These are phyloP conservation scores for Gnaphalium uliginosum DNA, from an alignment of 129 eudicot genomes.

Conservation along the genomic window DNA sequence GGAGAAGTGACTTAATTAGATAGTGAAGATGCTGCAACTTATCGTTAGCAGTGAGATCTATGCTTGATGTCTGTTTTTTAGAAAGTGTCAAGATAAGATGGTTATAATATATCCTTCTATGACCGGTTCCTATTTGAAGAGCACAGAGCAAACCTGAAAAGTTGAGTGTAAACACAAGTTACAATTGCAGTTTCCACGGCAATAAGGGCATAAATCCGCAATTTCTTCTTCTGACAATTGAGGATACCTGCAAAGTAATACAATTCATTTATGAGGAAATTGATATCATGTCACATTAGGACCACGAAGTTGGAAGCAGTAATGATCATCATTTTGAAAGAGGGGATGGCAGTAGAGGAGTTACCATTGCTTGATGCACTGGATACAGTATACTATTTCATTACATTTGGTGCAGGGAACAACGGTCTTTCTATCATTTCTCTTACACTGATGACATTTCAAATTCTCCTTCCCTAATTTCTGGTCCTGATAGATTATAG, in stretches of 20 bases:
- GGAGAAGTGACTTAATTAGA: slow-evolving; percentile 40
- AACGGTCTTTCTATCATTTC: slow-evolving; percentile 51
- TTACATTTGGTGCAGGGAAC: slow-evolving; percentile 77
- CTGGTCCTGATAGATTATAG: slow-evolving; percentile 34
- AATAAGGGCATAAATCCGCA: slow-evolving; percentile 36
- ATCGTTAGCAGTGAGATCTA: slow-evolving; percentile 45
- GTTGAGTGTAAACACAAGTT: slow-evolving; percentile 39
- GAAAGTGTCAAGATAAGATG: slow-evolving; percentile 15
- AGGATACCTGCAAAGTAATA: slow-evolving; percentile 41
- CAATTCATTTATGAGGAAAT: slow-evolving; percentile 5
- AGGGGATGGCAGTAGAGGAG: slow-evolving; percentile 2
- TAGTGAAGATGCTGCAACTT: slow-evolving; percentile 65
- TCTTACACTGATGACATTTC: slow-evolving; percentile 80
- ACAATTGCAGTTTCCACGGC: slow-evolving; percentile 44
- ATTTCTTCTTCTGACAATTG: slow-evolving; percentile 38
- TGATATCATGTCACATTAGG: neutral
- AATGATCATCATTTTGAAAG: neutral
- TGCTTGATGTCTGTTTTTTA: slow-evolving; percentile 46
- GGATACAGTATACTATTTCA: slow-evolving; percentile 56
- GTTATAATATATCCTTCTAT: slow-evolving; percentile 11
- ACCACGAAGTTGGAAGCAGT: slow-evolving; percentile 6
- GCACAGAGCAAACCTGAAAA: slow-evolving; percentile 27
- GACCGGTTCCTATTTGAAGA: slow-evolving; percentile 7
- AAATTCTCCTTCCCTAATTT: slow-evolving; percentile 30
- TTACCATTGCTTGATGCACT: slow-evolving; percentile 78